A percentile compares a stretch with the other conserved stretches of the same genome.
These are phyloP conservation scores for Cynara cardunculus DNA, from an alignment of 129 eudicot genomes.

Conservation along the genomic window DNA sequence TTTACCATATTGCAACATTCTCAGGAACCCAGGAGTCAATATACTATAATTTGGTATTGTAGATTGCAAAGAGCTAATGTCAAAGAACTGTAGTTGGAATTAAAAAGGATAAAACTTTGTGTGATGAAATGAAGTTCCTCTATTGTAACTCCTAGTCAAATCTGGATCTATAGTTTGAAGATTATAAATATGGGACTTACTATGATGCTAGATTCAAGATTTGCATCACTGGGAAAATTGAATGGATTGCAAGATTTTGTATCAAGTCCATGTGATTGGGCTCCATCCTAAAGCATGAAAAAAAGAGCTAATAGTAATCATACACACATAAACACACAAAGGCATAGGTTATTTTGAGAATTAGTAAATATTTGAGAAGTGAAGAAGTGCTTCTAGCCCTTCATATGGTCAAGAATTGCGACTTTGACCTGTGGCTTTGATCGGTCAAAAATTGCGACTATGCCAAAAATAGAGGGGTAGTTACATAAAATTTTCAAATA, in stretches of 20 bases:
- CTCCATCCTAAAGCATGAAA: slow-evolving; percentile 41
- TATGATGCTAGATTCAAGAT: slow-evolving; percentile 49
- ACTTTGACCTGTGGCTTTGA: too few species aligned
- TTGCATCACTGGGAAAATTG: slow-evolving; percentile 61
- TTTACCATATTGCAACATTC: slow-evolving; percentile 33
- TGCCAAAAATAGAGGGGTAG: too few species aligned
- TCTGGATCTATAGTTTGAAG: neutral
- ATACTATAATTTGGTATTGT: slow-evolving; percentile 51
- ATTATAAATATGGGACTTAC: slow-evolving; percentile 42
- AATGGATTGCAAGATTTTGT: slow-evolving; percentile 76
- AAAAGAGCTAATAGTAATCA: neutral
- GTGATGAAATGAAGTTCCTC: too few species aligned
- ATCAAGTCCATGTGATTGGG: slow-evolving; percentile 28
- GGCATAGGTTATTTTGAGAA: too few species aligned
- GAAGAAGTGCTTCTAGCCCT: too few species aligned
- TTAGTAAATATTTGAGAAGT: too few species aligned
- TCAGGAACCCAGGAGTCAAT: slow-evolving; percentile 63
- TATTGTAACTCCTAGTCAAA: neutral
- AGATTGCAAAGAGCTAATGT: slow-evolving; percentile 74
- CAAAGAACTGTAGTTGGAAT: slow-evolving; percentile 58
- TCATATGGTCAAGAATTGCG: too few species aligned
- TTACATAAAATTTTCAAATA: too few species aligned
- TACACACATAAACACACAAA: too few species aligned
- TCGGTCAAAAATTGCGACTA: too few species aligned
- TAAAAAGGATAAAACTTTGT: neutral